These are phyloP conservation scores for Apiosordaria backusii DNA, from an alignment of 495 filamentous ascomycete genomes.

Conservation along the genomic window DNA sequence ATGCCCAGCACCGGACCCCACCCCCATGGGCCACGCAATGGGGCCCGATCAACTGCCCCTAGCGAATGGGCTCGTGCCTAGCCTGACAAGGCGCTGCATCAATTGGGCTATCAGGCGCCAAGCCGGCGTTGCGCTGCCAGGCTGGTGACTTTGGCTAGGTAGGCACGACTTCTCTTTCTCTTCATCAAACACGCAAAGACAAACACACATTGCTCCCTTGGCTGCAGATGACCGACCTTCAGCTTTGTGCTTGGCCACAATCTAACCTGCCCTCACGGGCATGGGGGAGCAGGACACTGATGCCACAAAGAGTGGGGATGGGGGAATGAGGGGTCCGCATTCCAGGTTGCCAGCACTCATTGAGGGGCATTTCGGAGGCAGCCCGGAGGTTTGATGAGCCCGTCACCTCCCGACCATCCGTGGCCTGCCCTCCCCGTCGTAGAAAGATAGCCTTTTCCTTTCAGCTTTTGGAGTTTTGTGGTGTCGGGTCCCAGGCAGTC, in stretches of 20 bases:
- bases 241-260: not conserved
- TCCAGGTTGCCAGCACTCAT: not conserved
- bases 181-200: not conserved
- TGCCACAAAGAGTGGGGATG: constrained; percentile 1
- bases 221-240: constrained; percentile 4
- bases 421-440: not conserved
- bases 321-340: not conserved
- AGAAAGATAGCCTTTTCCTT: not conserved
- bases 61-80: constrained; percentile 1
- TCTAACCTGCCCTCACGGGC: not conserved
- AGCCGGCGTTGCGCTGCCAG: not conserved
- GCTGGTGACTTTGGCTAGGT: too few relatives aligned
- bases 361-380: not conserved
- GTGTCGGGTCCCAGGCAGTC: not conserved
- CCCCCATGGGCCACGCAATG: not conserved
- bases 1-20: constrained; percentile 4
- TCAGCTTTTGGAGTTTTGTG: not conserved
- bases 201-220: constrained; percentile 2
- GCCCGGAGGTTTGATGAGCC: not conserved
- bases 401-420: not conserved
- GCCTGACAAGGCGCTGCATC: not conserved
- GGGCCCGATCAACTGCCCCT: not conserved
- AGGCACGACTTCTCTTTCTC: not conserved
- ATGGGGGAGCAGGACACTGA: not conserved
- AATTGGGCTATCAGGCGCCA: not conserved